phyloP scores from a whole-genome alignment of 192 early-diverging fungal genomes.

The Backusella psychrophila region DNA sequence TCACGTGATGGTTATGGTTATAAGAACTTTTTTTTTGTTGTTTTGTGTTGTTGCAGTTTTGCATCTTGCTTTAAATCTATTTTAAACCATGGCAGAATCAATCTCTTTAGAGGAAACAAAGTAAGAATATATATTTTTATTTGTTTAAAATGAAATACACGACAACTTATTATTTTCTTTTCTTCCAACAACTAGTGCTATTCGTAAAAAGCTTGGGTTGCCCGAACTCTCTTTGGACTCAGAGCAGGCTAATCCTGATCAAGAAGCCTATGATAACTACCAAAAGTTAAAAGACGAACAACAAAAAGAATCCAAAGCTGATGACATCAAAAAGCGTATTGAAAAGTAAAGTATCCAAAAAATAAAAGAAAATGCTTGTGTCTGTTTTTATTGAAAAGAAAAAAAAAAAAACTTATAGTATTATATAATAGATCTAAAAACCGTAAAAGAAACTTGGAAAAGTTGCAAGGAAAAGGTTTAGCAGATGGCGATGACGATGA shows the following conservation, averaged over 20 bases:
- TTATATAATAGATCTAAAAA: conserved; percentile 41
- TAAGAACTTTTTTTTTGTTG: background rate
- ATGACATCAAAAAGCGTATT: conserved; percentile 51
- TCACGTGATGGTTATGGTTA: background rate
- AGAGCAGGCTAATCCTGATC: conserved; percentile 37
- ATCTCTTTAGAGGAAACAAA: conserved; percentile 55
- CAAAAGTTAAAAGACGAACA: conserved; percentile 49
- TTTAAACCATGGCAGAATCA: conserved; percentile 30
- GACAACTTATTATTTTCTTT: background rate
- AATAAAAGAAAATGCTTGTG: background rate
- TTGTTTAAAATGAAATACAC: background rate
- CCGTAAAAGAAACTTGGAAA: conserved; percentile 46
- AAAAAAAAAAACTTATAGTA: background rate
- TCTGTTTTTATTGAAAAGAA: background rate
- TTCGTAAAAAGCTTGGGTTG: conserved; percentile 53
- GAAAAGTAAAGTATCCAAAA: conserved; percentile 40
- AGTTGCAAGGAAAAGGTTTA: conserved; percentile 59
- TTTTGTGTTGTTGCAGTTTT: background rate
- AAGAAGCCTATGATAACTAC: conserved; percentile 57
- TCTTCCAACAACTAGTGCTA: conserved; percentile 34
- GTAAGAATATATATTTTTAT: conserved; percentile 24
- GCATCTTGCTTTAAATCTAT: background rate
- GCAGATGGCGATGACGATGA: conserved; percentile 62
- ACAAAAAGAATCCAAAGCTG: conserved; percentile 46
- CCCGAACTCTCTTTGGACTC: conserved; percentile 35